Evolutionary conservation across 1,139 yeast species (phyloP), one percentile per base, ranked within the genome.

Genomic region (Candida anutae): DNA sequence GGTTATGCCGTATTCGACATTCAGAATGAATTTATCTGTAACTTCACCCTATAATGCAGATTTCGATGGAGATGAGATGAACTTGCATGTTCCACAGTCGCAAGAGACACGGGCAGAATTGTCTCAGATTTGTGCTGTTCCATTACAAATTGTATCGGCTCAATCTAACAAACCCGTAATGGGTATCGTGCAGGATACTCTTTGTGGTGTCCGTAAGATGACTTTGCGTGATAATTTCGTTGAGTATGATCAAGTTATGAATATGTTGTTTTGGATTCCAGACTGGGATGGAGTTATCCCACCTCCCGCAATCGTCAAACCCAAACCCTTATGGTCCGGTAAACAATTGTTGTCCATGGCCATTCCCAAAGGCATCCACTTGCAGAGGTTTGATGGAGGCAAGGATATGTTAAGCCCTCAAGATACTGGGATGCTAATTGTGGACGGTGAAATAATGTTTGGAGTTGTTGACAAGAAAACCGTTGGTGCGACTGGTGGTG

Each of bases 61-160:
- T 81, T 93, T 93, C 69, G 99, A 93, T 65, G 99, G 99, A 69
- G 99, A 93, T 59, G 98, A 93, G 63, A 93, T 93, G 99, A 93
- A 93, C 61, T 80, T 93, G 62, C 99, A 93, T 53, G 99, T 93
- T 41, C 99, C 99, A 5, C 99, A 93, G 56, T 84, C 95, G 5
- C 96, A 88, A 40, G 99, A 93, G 59, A 90, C 98, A 0, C 74
- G 97, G 52, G 95, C 98, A 3, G 99, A 93, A 58, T 67, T 90
- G 40, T 80, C 88, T 22, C 94, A 90, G 53, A 74, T 90, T 46
- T 87, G 96, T 63, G 95, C 96, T 15, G 99, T 90, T 23, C 98
- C 98, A 5, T 66, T 87, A 37, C 98, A 90, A 58, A 93, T 90
- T 69, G 95, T 90, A 24, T 88, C 97, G 12, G 96, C 99, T 11